phyloP scores from a whole-genome alignment of 2,329 filamentous ascomycete species.

The Diplodia mutila region DNA sequence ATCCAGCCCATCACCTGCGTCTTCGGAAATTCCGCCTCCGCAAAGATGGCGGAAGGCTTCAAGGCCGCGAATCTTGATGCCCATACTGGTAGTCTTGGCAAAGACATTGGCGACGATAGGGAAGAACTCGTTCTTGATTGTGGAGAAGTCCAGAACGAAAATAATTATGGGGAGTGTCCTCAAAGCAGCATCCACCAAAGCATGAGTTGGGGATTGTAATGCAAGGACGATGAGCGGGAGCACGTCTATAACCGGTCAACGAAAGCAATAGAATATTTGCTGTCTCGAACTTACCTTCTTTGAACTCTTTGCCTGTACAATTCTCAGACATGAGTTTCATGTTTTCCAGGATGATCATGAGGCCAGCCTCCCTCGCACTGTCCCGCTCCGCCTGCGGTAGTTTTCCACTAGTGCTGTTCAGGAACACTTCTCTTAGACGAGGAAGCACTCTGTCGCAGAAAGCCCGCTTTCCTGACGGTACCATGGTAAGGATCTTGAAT shows the following conservation, averaged over 20 bases:
- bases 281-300: constrained; percentile 69
- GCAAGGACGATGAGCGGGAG: constrained; percentile 82
- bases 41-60: constrained; percentile 91
- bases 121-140: constrained; percentile 95
- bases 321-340: constrained; percentile 76
- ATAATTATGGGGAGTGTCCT: constrained; percentile 78
- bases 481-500: constrained; percentile 81
- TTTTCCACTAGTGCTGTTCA: constrained; percentile 55
- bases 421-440: constrained; percentile 79
- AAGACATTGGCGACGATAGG: constrained; percentile 90
- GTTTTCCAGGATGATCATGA: constrained; percentile 90
- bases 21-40: constrained; percentile 65
- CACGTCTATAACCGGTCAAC: constrained; percentile 64
- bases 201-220: constrained; percentile 86
- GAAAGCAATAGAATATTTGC: background rate
- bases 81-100: constrained; percentile 87
- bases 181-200: constrained; percentile 83
- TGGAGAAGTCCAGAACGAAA: constrained; percentile 90
- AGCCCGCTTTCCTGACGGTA: constrained; percentile 75
- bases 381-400: constrained; percentile 70
- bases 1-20: constrained; percentile 70
- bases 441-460: constrained; percentile 90
- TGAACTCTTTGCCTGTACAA: constrained; percentile 88
- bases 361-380: constrained; percentile 78
- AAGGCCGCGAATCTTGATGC: constrained; percentile 89